Conservation (phyloP, 768 basidiomycete species). For the Calvatia gigantea region DNA sequence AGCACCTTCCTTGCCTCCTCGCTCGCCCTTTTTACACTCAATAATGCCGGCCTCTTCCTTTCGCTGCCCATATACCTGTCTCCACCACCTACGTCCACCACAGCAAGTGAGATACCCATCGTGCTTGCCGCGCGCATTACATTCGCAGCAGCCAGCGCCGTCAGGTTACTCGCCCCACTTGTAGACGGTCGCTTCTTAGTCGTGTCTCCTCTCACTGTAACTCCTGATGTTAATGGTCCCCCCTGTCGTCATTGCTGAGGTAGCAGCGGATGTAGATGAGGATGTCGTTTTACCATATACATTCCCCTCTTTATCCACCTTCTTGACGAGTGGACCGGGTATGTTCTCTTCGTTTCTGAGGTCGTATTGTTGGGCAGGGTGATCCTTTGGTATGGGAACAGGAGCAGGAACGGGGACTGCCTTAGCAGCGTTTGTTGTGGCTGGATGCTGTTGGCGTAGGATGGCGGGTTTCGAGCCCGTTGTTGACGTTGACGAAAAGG, state of each 20-base stretch:
- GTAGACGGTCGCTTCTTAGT: constrained; percentile 35
- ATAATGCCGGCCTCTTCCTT: constrained; percentile 36
- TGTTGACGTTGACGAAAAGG: constrained; percentile 14
- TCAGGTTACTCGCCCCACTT: constrained; percentile 50
- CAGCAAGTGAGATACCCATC: background rate
- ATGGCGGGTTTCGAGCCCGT: constrained; percentile 15
- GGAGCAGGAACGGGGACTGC: constrained; percentile 21
- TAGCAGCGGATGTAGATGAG: too few relatives aligned
- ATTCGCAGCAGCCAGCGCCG: constrained; percentile 61
- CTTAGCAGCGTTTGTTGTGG: background rate
- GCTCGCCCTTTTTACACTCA: constrained; percentile 43
- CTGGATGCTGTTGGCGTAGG: constrained; percentile 5
- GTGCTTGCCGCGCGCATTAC: constrained; percentile 25
- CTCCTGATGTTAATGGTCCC: too few relatives aligned
- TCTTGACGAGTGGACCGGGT: constrained; percentile 79
- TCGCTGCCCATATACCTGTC: constrained; percentile 15
- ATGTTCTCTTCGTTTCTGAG: constrained; percentile 78
- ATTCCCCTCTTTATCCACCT: constrained; percentile 18
- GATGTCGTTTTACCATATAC: background rate
- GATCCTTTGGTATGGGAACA: constrained; percentile 19
- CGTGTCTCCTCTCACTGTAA: constrained; percentile 5
- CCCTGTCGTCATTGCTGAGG: too few relatives aligned
- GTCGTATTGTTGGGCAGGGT: constrained; percentile 53
- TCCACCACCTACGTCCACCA: constrained; percentile 3
- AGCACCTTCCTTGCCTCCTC: constrained; percentile 52